Evolutionary conservation across 805 yeast species (phyloP), one percentile per base, ranked within the genome.

Genomic region (Yarrowia hollandica): DNA sequence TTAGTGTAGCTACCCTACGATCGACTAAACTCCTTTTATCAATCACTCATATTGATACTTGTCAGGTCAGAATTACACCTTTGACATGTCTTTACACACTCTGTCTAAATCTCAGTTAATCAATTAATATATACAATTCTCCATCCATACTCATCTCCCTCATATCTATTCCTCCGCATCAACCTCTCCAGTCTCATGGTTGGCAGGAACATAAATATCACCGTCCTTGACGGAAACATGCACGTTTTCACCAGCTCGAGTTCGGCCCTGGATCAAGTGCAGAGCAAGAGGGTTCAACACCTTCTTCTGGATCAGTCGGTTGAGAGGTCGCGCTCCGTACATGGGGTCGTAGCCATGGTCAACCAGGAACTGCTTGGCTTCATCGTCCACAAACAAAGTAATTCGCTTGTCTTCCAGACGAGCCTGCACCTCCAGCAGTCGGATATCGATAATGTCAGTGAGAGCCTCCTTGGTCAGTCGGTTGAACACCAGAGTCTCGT

Each of bases 251-350:
- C 79, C 82, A 46, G 78, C 72, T 62, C 76, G 79, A 11, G 92
- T 77, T 66, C 87, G 87, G 3, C 97, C 97, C 68, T 83, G 84
- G 62, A 94, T 81, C 77, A 94, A 69, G 66, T 79, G 75, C 67
- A 82, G 78, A 2, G 98, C 96, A 81, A 94, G 79, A 21, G 97
- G 96, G 69, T 91, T 91, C 71, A 94, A 77, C n/a, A 94, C 70
- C 63, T 79, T 74, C 75, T 86, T 88, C 71, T 90, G 96, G 62
- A 92, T 83, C 56, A 90, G 79, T 67, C 99, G 82, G 76, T 94
- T 92, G 71, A 94, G 79, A 10, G 99, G 99, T 69, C 99, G 82
- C 0, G 99, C 99, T 65, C 99, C 99, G 68, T 92, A 94, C 39
- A 85, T 72, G 28, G 89, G 88, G 68, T 92, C 97, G 70, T 92